Percentiles rank a stretch among this genome's conserved stretches.
These are phyloP conservation scores for Phyllosticta capitalensis DNA, from an alignment of 2,329 filamentous ascomycete species.

Conservation along the genomic window DNA sequence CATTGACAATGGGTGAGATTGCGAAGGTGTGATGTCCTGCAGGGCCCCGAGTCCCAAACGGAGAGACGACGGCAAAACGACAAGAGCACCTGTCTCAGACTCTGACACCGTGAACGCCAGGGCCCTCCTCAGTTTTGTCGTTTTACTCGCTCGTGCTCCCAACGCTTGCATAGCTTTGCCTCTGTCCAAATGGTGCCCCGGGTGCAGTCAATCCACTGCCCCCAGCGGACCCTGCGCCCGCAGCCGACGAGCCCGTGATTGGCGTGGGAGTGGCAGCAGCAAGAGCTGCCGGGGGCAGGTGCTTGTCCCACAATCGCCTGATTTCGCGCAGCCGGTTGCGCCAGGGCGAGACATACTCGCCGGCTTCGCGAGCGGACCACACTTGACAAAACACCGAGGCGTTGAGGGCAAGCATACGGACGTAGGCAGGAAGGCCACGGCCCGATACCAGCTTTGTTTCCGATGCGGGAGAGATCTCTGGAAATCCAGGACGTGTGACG, in stretches of 20 bases:
- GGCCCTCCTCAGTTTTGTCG: background rate
- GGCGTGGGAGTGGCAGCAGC: slow-evolving; percentile 14
- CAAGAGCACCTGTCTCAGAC: background rate
- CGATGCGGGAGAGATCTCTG: slow-evolving; percentile 80
- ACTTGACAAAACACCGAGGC: slow-evolving; percentile 87
- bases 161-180: background rate
- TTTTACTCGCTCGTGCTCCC: background rate
- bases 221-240: slow-evolving; percentile 9
- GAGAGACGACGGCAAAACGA: background rate
- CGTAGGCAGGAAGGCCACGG: slow-evolving; percentile 71
- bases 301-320: slow-evolving; percentile 64
- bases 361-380: slow-evolving; percentile 69
- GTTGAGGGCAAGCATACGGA: slow-evolving; percentile 82
- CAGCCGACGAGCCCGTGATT: slow-evolving; percentile 19
- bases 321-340: slow-evolving; percentile 78
- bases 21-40: too few species aligned
- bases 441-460: slow-evolving; percentile 83
- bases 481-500: slow-evolving; percentile 79
- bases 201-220: slow-evolving; percentile 14
- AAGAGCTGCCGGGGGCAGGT: slow-evolving; percentile 21
- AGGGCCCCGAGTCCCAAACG: too few species aligned
- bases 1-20: too few species aligned
- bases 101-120: background rate
- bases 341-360: slow-evolving; percentile 85
- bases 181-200: slow-evolving; percentile 9